Percentiles rank a stretch among this genome's conserved stretches.
Conservation (phyloP, 2,329 filamentous ascomycete genomes). For the Tolypocladium tundrense region DNA sequence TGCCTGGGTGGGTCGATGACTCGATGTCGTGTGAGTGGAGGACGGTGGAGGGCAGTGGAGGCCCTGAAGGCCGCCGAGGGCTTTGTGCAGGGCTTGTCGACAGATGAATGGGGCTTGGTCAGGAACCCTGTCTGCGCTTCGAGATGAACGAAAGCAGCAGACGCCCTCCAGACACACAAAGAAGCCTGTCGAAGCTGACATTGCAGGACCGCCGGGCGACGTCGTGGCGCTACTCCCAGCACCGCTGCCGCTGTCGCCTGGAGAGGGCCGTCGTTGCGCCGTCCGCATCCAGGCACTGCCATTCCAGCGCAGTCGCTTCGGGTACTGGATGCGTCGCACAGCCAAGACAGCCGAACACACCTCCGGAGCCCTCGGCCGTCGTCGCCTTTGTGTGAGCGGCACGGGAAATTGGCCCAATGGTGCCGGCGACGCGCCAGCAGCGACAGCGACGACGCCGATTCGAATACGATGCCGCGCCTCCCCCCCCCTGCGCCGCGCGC, state of each 20-base stretch:
- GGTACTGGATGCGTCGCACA: not conserved
- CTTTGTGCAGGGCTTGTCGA: constrained; percentile 2
- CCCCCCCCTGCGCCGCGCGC: not conserved
- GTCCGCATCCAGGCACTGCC: not conserved
- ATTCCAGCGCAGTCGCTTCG: not conserved
- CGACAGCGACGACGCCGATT: not conserved
- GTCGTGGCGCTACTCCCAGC: not conserved
- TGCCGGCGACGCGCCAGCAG: not conserved
- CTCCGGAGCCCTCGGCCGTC: not conserved
- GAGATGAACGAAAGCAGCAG: constrained; percentile 2
- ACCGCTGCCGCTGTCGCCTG: not conserved
- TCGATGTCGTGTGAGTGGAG: not conserved
- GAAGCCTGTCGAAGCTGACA: not conserved
- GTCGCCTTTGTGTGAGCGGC: not conserved
- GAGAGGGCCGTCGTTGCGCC: not conserved
- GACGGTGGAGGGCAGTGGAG: not conserved
- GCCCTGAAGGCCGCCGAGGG: not conserved
- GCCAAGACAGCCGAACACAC: not conserved
- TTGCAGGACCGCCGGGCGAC: not conserved
- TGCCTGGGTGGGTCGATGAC: constrained; percentile 1
- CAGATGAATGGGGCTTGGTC: not conserved
- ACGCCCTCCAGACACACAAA: not conserved
- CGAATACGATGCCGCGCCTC: not conserved
- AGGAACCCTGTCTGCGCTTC: not conserved
- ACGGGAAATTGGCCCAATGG: not conserved